phyloP scores from a whole-genome alignment of 1,284 basidiomycete genomes.

The Hymenochaete sp. region DNA sequence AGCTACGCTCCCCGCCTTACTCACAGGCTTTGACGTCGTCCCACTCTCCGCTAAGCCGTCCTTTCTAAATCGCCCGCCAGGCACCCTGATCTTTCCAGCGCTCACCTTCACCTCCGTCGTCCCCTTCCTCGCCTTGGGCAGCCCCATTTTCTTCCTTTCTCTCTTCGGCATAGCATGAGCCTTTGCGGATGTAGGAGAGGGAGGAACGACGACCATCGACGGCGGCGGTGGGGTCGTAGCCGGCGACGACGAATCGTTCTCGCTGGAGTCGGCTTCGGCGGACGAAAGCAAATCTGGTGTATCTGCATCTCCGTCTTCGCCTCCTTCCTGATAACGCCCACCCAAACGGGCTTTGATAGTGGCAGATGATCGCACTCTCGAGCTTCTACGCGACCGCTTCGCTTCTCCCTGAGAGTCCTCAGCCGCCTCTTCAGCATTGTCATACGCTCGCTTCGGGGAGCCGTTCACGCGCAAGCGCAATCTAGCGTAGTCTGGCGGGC shows the following conservation, averaged over 20 bases:
- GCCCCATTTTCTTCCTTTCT: slow-evolving; percentile 56
- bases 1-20: slow-evolving; percentile 24
- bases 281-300: slow-evolving; percentile 40
- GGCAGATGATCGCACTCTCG: slow-evolving; percentile 1
- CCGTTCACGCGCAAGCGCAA: slow-evolving; percentile 26
- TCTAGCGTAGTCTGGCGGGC: slow-evolving; percentile 1
- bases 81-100: slow-evolving; percentile 48
- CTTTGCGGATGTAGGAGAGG: slow-evolving; percentile 24
- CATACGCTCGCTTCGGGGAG: slow-evolving; percentile 62
- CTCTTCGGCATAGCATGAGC: slow-evolving; percentile 44
- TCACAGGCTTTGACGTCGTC: slow-evolving; percentile 24
- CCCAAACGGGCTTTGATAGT: too few species aligned
- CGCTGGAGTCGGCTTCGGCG: slow-evolving; percentile 28
- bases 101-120: slow-evolving; percentile 21
- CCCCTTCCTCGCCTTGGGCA: slow-evolving; percentile 43
- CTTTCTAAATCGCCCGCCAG: slow-evolving; percentile 44
- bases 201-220: slow-evolving; percentile 20
- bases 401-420: slow-evolving; percentile 34
- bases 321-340: slow-evolving; percentile 21
- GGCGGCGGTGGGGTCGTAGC: slow-evolving; percentile 32
- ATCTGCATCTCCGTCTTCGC: slow-evolving; percentile 28
- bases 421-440: slow-evolving; percentile 44
- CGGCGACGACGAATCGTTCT: slow-evolving; percentile 34
- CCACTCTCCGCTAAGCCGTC: slow-evolving; percentile 22
- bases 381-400: slow-evolving; percentile 34